Conservation (phyloP, 2,329 filamentous ascomycete genomes). For the Ascochyta clinopodiicola region DNA sequence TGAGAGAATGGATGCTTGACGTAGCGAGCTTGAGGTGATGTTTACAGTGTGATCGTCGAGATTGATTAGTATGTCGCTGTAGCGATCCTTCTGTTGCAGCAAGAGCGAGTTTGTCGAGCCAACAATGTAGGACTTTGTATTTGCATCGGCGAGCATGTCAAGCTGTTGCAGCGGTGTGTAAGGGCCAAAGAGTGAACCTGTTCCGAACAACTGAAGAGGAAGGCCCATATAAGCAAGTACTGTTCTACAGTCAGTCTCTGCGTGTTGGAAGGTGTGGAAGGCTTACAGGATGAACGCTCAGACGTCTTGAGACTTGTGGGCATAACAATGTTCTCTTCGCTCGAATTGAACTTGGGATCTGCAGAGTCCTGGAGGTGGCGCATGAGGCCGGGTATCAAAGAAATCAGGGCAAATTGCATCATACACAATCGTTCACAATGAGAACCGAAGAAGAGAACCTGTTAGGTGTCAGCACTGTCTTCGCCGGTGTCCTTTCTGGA, state of each 20-base stretch:
- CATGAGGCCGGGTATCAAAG: conserved; percentile 90
- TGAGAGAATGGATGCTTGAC: conserved; percentile 77
- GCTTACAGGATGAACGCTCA: conserved; percentile 77
- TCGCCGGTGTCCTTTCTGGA: too few relatives aligned
- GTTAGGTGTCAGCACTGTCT: conserved; percentile 20
- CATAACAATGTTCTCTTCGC: conserved; percentile 75
- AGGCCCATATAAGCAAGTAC: conserved; percentile 93
- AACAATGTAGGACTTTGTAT: conserved; percentile 96
- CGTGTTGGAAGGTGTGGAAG: background rate
- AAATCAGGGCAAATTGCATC: conserved; percentile 97
- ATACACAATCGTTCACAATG: conserved; percentile 95
- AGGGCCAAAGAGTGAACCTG: conserved; percentile 93
- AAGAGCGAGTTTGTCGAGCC: conserved; percentile 95
- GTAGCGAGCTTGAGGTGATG: conserved; percentile 80
- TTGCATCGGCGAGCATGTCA: conserved; percentile 88
- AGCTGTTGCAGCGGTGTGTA: conserved; percentile 97
- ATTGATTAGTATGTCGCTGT: conserved; percentile 96
- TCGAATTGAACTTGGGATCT: conserved; percentile 87
- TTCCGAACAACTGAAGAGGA: conserved; percentile 93
- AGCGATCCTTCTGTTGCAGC: conserved; percentile 91
- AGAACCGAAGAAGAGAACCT: conserved; percentile 99
- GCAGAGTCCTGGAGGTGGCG: conserved; percentile 93
- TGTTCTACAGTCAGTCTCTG: conserved; percentile 41
- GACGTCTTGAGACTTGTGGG: conserved; percentile 89
- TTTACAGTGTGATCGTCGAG: conserved; percentile 88